Percentiles rank a stretch among this genome's conserved stretches.
Evolutionary conservation across 2,329 filamentous ascomycete species (phyloP).

Genomic region (Drechslerella dactyloides): DNA sequence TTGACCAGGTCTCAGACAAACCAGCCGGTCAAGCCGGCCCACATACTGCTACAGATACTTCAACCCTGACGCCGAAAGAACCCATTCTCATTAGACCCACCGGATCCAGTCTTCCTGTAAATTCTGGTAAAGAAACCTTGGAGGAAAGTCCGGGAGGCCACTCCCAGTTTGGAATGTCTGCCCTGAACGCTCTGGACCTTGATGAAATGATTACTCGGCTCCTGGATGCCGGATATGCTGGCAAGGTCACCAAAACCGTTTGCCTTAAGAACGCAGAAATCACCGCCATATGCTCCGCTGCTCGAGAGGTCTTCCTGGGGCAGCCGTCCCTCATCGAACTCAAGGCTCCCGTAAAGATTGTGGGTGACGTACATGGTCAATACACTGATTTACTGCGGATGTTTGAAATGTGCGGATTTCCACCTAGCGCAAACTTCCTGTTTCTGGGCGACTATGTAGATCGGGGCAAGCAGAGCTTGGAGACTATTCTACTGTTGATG

Average conservation of each 20-base stretch:
- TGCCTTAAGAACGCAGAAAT: constrained; percentile 98
- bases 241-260: constrained; percentile 96
- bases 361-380: constrained; percentile 94
- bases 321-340: constrained; percentile 92
- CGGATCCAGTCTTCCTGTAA: constrained; percentile 71
- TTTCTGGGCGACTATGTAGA: constrained; percentile 97
- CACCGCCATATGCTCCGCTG: constrained; percentile 86
- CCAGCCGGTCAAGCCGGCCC: constrained; percentile 73
- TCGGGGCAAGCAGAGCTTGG: constrained; percentile 90
- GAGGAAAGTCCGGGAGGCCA: constrained; percentile 63
- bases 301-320: constrained; percentile 84
- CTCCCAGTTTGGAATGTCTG: constrained; percentile 75
- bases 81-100: constrained; percentile 88
- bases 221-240: constrained; percentile 90
- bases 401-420: constrained; percentile 99
- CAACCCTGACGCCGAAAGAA: constrained; percentile 75
- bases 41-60: constrained; percentile 62
- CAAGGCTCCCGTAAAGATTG: constrained; percentile 94
- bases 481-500: constrained; percentile 88
- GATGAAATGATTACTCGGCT: constrained; percentile 97
- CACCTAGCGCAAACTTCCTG: constrained; percentile 86
- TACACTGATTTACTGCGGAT: constrained; percentile 95
- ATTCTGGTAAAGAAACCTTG: constrained; percentile 61
- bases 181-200: constrained; percentile 89
- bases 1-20: constrained; percentile 90